Evolutionary conservation across 2,329 filamentous ascomycete species (phyloP).

Genomic region (Xylariaceae sp.): DNA sequence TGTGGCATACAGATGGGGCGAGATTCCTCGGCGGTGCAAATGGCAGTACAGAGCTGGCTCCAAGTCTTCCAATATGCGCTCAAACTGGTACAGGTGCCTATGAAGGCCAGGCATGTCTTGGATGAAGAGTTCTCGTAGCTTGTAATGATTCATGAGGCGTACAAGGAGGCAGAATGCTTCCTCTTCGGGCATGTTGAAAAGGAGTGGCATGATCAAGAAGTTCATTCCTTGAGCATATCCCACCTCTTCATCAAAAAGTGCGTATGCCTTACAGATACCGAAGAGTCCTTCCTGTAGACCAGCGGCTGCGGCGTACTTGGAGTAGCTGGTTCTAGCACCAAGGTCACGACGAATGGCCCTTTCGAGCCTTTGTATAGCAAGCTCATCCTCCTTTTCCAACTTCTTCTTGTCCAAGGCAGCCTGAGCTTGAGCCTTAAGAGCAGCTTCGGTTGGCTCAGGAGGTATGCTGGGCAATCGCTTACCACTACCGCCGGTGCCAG

Average conservation of each 20-base stretch:
- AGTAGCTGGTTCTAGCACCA: constrained; percentile 89
- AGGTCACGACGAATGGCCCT: constrained; percentile 88
- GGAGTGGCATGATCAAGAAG: constrained; percentile 90
- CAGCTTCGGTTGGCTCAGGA: constrained; percentile 59
- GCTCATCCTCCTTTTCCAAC: constrained; percentile 72
- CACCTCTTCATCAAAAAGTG: constrained; percentile 87
- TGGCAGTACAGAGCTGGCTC: constrained; percentile 95
- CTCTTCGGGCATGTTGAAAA: constrained; percentile 98
- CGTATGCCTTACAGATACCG: constrained; percentile 95
- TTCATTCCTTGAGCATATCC: constrained; percentile 99
- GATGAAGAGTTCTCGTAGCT: constrained; percentile 85
- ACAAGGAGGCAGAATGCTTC: constrained; percentile 94
- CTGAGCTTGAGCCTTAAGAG: constrained; percentile 59
- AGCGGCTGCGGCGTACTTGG: constrained; percentile 86
- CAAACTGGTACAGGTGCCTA: constrained; percentile 89
- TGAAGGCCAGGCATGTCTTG: constrained; percentile 96
- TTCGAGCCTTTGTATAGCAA: constrained; percentile 73
- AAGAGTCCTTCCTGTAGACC: constrained; percentile 91
- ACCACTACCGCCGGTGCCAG: constrained; percentile 47
- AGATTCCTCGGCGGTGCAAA: constrained; percentile 79
- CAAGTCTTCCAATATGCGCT: constrained; percentile 85
- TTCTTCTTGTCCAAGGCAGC: constrained; percentile 65
- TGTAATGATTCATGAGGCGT: constrained; percentile 93
- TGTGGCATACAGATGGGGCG: constrained; percentile 89
- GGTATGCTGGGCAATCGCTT: constrained; percentile 51